A percentile compares a stretch with the other conserved stretches of the same genome.
phyloP scores from a whole-genome alignment of 228 moss, liverwort and hornwort species.

The Sphagnum fallax region DNA sequence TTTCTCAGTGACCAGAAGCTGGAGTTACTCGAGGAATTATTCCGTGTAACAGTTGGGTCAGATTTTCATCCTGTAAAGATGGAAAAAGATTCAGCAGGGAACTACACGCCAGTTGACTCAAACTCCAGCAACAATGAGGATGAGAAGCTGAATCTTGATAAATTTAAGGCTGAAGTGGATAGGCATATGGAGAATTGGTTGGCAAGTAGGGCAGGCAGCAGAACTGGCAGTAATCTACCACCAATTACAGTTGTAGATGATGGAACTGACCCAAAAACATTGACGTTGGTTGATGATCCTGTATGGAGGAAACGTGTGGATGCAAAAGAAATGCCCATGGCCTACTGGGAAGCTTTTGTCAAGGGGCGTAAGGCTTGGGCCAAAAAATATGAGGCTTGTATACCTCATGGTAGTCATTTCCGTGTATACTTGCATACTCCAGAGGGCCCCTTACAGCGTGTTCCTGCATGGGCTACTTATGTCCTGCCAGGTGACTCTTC shows the following conservation, averaged over 20 bases:
- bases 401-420: slow-evolving; percentile 69
- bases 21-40: slow-evolving; percentile 55
- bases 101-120: slow-evolving; percentile 2
- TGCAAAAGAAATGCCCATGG: slow-evolving; percentile 38
- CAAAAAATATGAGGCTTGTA: slow-evolving; percentile 69
- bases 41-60: slow-evolving; percentile 37
- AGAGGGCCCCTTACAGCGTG: slow-evolving; percentile 84
- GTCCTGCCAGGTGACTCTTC: slow-evolving; percentile 67
- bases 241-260: slow-evolving; percentile 69
- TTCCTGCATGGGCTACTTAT: slow-evolving; percentile 88
- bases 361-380: slow-evolving; percentile 95
- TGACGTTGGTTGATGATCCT: slow-evolving; percentile 60
- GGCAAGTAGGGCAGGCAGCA: slow-evolving; percentile 49
- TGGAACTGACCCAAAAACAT: slow-evolving; percentile 25
- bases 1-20: slow-evolving; percentile 40
- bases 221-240: slow-evolving; percentile 58
- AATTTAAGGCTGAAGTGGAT: slow-evolving; percentile 42
- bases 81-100: slow-evolving; percentile 19
- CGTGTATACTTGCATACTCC: slow-evolving; percentile 76
- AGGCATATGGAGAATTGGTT: slow-evolving; percentile 64
- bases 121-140: slow-evolving; percentile 1
- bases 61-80: slow-evolving; percentile 34
- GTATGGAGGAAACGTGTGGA: slow-evolving; percentile 76
- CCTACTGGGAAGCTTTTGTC: slow-evolving; percentile 64
- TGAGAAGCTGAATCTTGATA: slow-evolving; percentile 27